Evolutionary conservation across 2,329 filamentous ascomycete species (phyloP), one percentile per base, ranked within the genome.

Genomic region (Ceratocystiopsis brevicomis): DNA sequence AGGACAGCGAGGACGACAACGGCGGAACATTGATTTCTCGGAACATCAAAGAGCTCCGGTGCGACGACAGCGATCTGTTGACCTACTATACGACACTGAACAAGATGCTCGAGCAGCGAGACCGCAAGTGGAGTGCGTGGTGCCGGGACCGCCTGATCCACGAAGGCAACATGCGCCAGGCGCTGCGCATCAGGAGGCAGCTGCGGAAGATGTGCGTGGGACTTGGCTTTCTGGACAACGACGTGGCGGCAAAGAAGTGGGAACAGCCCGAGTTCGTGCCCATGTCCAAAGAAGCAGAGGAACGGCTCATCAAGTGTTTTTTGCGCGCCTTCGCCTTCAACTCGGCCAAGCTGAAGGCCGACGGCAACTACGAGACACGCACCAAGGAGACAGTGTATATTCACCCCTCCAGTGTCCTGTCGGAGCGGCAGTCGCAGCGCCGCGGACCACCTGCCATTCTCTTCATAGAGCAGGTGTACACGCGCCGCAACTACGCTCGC

Each of bases 391-490:
- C 66, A 2, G 71, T 80, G 11, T 64, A 69, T 0, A 69, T 79
- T 16, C 76, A 80, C 50, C 76, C 76, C 0, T 66, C 71, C 0
- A 79, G 75, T 49, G 70, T 75, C 0, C 51, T 77, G 57, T 68
- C 66, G 52, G 74, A 78, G 56, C 25, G 25, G 25, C 25, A 6
- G 25, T 30, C 25, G 6, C 6, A 11, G 6, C 25, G 25, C 25
- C 25, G 25, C 6, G 6, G 25, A 2, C 25, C 25, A 10, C 25
- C 25, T 10, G 74, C 73, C 4, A 76, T 80, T 53, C 75, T 80
- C 73, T 80, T 78, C 48, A 54, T 79, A 11, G 75, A 80, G 49
- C 71, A 79, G 49, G 73, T 79, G 0, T 79, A 71, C 51, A 80
- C 76, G 1, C 68, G 68, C 43, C 77, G 76, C 58, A 78, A 72